Evolutionary conservation across 805 yeast species (phyloP), one percentile per base, ranked within the genome.

Genomic region (Jamesozyma gamospora): DNA sequence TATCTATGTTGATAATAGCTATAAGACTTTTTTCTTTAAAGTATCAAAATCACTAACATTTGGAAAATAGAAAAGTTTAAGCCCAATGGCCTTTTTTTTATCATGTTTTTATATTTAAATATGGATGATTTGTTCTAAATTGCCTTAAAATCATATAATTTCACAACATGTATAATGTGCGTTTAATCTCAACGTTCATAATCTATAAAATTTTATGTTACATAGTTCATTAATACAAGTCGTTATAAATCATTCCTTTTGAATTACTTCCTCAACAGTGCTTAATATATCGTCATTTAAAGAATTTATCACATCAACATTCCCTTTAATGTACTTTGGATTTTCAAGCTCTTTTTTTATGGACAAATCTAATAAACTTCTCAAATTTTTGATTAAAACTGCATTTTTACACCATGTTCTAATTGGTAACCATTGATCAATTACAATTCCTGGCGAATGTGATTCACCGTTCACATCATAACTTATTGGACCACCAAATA

Each of bases 391-490:
- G 25, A 88, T 71, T 35, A 90, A 63, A 2, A 90, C 95, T 1
- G 88, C 97, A 51, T 88, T 85, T 48, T 92, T 83, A 47, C 95
- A 82, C 96, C 96, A 90, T 1, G 96, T 85, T 45, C 84, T 70
- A 11, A 90, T 70, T 0, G 96, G 94, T 27, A 85, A 62, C 96
- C 97, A 88, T n/a, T 71, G 71, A 49, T 85, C 95, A 40, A 90
- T 64, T 8, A 86, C 77, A 28, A 92, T 74, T 17, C 96, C 96
- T 0, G 95, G 94, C 0, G 87, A 73, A 4, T 77, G 70, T 31
- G 65, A 69, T 1, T 72, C 64, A 0, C 69, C 57, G n/a, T 53
- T 43, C 10, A 64, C 47, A 49, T 82, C 84, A 54, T 78, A 81
- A 30, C 67, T 59, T 15, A 82, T 70, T 1, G 73, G 71, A 5